Conservation (phyloP, 768 basidiomycete genomes). For the Chalciporus piperatus region DNA sequence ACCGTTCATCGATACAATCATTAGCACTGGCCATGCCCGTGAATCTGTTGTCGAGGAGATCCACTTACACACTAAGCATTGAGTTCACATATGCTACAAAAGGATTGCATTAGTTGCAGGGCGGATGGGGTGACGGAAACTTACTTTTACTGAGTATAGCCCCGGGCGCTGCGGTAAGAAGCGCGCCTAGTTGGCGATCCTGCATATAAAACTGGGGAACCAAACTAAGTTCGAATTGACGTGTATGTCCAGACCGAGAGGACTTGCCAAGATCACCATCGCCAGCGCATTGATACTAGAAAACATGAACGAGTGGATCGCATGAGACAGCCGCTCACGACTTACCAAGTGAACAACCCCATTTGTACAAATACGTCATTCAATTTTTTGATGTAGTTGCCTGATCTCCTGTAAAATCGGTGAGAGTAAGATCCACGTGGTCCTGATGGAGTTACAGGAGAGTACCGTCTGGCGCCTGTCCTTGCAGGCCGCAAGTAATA, state of each 20-base stretch:
- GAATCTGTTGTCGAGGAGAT: background rate
- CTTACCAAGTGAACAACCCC: constrained; percentile 20
- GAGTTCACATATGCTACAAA: constrained; percentile 8
- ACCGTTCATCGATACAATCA: background rate
- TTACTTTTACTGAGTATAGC: constrained; percentile 4
- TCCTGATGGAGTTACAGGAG: background rate
- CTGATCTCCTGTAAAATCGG: background rate
- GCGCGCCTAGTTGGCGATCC: background rate
- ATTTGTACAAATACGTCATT: constrained; percentile 16
- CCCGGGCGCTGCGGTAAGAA: background rate
- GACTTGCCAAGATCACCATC: constrained; percentile 13
- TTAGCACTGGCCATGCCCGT: no score
- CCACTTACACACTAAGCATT: constrained; percentile 12
- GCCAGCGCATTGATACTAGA: constrained; percentile 9
- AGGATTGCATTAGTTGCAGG: background rate
- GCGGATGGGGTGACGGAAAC: background rate
- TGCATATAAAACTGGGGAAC: constrained; percentile 13
- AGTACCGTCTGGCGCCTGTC: constrained; percentile 12
- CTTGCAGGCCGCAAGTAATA: constrained; percentile 15
- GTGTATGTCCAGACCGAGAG: background rate
- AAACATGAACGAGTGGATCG: background rate
- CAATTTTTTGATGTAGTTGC: constrained; percentile 12
- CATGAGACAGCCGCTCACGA: background rate
- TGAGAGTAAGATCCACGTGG: background rate
- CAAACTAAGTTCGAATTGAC: background rate